These are phyloP conservation scores for Cyathus striatus DNA, from an alignment of 768 basidiomycete species.

Conservation along the genomic window DNA sequence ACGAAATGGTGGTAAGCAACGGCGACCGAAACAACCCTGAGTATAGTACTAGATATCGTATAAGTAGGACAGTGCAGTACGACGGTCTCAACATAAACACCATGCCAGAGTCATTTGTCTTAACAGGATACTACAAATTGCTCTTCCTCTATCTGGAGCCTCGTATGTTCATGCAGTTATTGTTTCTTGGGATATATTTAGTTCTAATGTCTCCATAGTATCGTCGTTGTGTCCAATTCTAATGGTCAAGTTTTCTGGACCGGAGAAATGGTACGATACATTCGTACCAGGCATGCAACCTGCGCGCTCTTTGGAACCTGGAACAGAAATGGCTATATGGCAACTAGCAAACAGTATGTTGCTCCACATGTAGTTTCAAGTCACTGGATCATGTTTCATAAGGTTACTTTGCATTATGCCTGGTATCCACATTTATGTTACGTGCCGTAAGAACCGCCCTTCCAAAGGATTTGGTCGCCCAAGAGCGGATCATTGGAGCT, in stretches of 20 bases:
- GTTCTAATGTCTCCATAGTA: conserved; percentile 13
- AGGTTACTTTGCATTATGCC: conserved; percentile 31
- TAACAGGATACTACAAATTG: conserved; percentile 57
- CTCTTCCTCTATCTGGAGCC: conserved; percentile 68
- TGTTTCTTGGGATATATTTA: neutral
- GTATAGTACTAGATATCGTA: no score
- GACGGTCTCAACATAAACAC: no score
- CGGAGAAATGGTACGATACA: conserved; percentile 62
- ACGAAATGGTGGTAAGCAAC: no score
- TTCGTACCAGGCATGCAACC: conserved; percentile 45
- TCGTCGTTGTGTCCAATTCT: conserved; percentile 32
- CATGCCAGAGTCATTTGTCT: conserved; percentile 41
- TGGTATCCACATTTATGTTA: conserved; percentile 66
- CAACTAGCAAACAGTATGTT: conserved; percentile 63
- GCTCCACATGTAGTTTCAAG: neutral
- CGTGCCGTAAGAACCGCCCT: conserved; percentile 62
- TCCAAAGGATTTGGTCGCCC: conserved; percentile 50
- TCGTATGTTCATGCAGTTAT: conserved; percentile 25
- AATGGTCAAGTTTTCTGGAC: conserved; percentile 48
- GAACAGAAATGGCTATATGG: conserved; percentile 58
- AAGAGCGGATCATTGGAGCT: conserved; percentile 69
- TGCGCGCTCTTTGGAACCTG: conserved; percentile 32
- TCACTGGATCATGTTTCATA: neutral
- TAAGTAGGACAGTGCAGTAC: no score
- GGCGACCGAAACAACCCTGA: no score